Percentiles rank a stretch among this genome's conserved stretches.
These are phyloP conservation scores for Clitocybe nebularis DNA, from an alignment of 1,284 basidiomycete genomes.

Conservation along the genomic window DNA sequence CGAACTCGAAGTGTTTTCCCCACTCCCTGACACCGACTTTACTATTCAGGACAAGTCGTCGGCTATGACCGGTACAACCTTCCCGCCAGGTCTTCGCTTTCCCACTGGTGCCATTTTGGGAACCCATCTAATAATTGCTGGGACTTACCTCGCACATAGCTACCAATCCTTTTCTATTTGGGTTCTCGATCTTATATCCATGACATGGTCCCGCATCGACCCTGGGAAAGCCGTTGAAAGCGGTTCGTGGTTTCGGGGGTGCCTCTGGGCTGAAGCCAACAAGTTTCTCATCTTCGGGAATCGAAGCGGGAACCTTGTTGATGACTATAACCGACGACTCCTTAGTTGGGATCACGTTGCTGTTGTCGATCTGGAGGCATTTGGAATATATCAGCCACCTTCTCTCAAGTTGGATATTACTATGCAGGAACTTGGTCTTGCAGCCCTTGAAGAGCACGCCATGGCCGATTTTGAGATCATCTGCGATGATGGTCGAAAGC, in stretches of 20 bases:
- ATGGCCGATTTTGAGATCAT: constrained; percentile 87
- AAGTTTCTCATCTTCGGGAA: constrained; percentile 90
- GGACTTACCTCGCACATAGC: constrained; percentile 86
- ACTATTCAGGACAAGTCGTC: constrained; percentile 71
- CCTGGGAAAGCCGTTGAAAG: constrained; percentile 72
- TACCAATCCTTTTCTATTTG: constrained; percentile 90
- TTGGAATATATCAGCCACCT: constrained; percentile 90
- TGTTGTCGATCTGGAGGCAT: constrained; percentile 87
- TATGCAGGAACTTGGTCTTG: constrained; percentile 75
- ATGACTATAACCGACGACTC: constrained; percentile 87
- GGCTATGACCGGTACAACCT: constrained; percentile 68
- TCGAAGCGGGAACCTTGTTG: constrained; percentile 78
- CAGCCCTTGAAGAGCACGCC: constrained; percentile 73
- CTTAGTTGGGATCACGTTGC: constrained; percentile 91
- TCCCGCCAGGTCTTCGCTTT: constrained; percentile 91
- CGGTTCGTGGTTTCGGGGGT: constrained; percentile 88
- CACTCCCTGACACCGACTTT: constrained; percentile 69
- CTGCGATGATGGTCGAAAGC: constrained; percentile 83
- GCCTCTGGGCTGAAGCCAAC: constrained; percentile 75
- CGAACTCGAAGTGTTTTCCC: constrained; percentile 84
- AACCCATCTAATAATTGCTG: constrained; percentile 83
- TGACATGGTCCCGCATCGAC: constrained; percentile 85
- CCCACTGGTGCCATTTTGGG: constrained; percentile 89
- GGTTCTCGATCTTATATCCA: constrained; percentile 77
- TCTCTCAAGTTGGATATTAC: constrained; percentile 61